phyloP scores from a whole-genome alignment of 2,329 filamentous ascomycete genomes.

The Fusarium algeriense region DNA sequence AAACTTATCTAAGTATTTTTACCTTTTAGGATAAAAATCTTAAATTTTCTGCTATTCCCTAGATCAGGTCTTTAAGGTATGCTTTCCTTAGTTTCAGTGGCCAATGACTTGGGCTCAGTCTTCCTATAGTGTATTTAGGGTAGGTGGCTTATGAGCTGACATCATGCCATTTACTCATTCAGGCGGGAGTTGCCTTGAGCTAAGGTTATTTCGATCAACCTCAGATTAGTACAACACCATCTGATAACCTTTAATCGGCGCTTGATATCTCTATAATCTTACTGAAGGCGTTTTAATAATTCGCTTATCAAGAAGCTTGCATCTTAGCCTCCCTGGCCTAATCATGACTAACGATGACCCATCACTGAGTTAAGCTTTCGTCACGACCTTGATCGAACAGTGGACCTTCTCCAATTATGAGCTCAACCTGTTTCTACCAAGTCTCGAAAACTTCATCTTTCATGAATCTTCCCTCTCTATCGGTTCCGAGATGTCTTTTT shows the following conservation, averaged over 20 bases:
- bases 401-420: not conserved
- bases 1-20: too few species aligned
- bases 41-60: too few species aligned
- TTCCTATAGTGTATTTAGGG: too few species aligned
- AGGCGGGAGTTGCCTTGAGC: not conserved
- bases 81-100: not conserved
- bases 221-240: not conserved
- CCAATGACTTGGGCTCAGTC: too few species aligned
- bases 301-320: conserved; percentile 4
- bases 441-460: not conserved
- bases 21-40: too few species aligned
- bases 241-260: not conserved
- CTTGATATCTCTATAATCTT: not conserved
- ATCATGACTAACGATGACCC: conserved; percentile 8
- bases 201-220: not conserved
- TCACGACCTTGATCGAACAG: conserved; percentile 14
- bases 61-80: not conserved
- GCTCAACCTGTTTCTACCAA: not conserved
- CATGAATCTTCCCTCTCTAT: not conserved
- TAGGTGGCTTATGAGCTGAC: not conserved
- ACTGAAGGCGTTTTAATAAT: not conserved
- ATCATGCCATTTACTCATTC: not conserved
- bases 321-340: not conserved
- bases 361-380: not conserved
- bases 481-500: conserved; percentile 17